Evolutionary conservation across 225 moss, liverwort and hornwort genomes (phyloP), one percentile per base, ranked within the genome.

Genomic region (Sphagnum contortum): DNA sequence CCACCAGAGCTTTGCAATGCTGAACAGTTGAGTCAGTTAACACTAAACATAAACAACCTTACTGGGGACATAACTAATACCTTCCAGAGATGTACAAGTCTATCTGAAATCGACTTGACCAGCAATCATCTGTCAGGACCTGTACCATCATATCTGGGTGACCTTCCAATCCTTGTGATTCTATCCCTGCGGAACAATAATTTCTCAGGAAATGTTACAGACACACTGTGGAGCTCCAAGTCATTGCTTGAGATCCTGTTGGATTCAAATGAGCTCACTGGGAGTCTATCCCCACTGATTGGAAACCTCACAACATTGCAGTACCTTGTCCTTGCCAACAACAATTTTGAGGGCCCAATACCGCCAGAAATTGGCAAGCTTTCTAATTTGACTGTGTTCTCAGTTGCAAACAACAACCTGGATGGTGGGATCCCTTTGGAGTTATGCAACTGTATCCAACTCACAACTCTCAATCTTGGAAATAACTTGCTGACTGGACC

Each of bases 401-500:
- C 85, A 12, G 81, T 85, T 44, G 81, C 82, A 71, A 83, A 77
- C 12, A 88, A 93, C 13, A 4, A 65, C 12, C 77, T 93, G 57
- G 80, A 72, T 61, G 92, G 90, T 12, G 69, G 61, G 52, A 79
- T 93, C 53, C 92, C 92, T 0, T 45, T 75, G 2, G 78, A 84
- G 53, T 74, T 92, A 50, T 89, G 81, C 62, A 83, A 82, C 64
- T 89, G 89, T 12, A 76, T 78, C 13, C 68, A 70, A 49, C 78
- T 92, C 9, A 86, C 87, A 7, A 86, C 86, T 6, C 82, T 90
- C 8, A 89, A 93, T 63, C 76, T 93, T 3, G 90, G 90, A n/a
- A 82, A 63, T 48, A 93, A 93, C 13, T 67, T 45, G 9, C 64
- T 90, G 57, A 86, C 82, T 3, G 92, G 92, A 50, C 69, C 45